Percentiles rank a stretch among this genome's conserved stretches.
Evolutionary conservation across 2,329 filamentous ascomycete genomes (phyloP).

Genomic region (Remersonia thermophila): DNA sequence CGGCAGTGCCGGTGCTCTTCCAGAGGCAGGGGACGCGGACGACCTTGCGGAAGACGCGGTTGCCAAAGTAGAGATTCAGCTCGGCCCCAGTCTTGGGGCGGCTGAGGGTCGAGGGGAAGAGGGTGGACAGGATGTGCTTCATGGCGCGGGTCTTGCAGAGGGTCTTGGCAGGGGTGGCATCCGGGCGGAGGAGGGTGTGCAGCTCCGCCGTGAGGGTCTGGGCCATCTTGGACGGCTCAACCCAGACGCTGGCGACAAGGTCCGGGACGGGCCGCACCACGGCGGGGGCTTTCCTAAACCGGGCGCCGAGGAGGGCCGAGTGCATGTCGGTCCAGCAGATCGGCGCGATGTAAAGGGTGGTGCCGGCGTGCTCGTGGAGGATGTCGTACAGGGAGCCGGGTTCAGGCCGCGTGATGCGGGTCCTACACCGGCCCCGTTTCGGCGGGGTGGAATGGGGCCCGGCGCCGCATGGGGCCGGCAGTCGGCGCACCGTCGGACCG

Average conservation of each 20-base stretch:
- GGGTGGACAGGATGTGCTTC: slow-evolving; percentile 30
- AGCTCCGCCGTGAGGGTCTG: slow-evolving; percentile 31
- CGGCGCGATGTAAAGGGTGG: slow-evolving; percentile 38
- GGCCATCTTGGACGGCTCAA: slow-evolving; percentile 30
- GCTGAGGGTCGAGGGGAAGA: slow-evolving; percentile 28
- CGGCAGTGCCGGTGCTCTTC: slow-evolving; percentile 21
- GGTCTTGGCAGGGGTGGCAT: slow-evolving; percentile 20
- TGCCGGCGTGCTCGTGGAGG: slow-evolving; percentile 35
- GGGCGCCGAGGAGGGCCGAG: slow-evolving; percentile 32
- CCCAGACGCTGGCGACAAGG: slow-evolving; percentile 5
- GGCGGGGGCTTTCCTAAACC: slow-evolving; percentile 31
- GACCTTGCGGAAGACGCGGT: slow-evolving; percentile 30
- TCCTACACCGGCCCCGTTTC: slow-evolving; percentile 14
- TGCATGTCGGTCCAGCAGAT: slow-evolving; percentile 46
- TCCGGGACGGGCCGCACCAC: slow-evolving; percentile 30
- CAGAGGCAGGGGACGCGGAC: slow-evolving; percentile 40
- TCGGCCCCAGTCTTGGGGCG: slow-evolving; percentile 25
- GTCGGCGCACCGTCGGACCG: slow-evolving; percentile 3
- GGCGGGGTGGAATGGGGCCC: neutral
- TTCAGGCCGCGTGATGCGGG: slow-evolving; percentile 29
- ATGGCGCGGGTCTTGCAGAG: slow-evolving; percentile 30
- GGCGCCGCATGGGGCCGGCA: neutral
- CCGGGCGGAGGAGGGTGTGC: slow-evolving; percentile 24
- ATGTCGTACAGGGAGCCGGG: slow-evolving; percentile 40
- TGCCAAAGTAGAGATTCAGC: slow-evolving; percentile 39